Percentiles rank a stretch among this genome's conserved stretches.
phyloP scores from a whole-genome alignment of 805 yeast species.

The Suhomyces kilbournensis region DNA sequence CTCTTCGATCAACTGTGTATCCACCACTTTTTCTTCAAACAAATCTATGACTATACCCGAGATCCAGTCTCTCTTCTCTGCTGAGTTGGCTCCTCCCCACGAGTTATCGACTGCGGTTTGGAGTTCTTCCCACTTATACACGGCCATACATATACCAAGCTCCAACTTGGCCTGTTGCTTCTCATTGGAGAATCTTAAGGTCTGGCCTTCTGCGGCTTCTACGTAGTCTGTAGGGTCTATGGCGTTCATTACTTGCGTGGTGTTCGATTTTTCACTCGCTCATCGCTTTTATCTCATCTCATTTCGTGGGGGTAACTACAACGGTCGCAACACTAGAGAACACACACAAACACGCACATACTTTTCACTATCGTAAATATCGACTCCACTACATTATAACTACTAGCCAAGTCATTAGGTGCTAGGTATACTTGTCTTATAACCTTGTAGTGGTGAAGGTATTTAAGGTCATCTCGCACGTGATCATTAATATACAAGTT shows the following conservation, averaged over 20 bases:
- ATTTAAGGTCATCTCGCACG: neutral
- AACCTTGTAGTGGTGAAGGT: neutral
- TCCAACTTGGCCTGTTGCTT: constrained; percentile 83
- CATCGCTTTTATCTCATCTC: neutral
- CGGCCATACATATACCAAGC: constrained; percentile 86
- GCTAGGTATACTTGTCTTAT: neutral
- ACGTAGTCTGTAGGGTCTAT: constrained; percentile 52
- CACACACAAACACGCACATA: too few species aligned
- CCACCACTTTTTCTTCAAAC: constrained; percentile 67
- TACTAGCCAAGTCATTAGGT: neutral
- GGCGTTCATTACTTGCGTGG: constrained; percentile 17
- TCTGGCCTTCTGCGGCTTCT: constrained; percentile 45
- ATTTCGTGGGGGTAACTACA: neutral
- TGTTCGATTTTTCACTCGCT: neutral
- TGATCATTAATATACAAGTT: neutral
- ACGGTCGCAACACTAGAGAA: too few species aligned
- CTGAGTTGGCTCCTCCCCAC: constrained; percentile 96
- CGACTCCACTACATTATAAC: neutral
- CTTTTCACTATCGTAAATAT: neutral
- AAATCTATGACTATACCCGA: constrained; percentile 77
- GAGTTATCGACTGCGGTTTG: constrained; percentile 82
- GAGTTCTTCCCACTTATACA: constrained; percentile 88
- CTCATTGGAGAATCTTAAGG: constrained; percentile 48
- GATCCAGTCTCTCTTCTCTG: constrained; percentile 94
- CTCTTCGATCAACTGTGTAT: constrained; percentile 77